A percentile compares a stretch with the other conserved stretches of the same genome.
These are phyloP conservation scores for Eimeria necatrix DNA, from an alignment of 169 alveolate genomes.

Conservation along the genomic window DNA sequence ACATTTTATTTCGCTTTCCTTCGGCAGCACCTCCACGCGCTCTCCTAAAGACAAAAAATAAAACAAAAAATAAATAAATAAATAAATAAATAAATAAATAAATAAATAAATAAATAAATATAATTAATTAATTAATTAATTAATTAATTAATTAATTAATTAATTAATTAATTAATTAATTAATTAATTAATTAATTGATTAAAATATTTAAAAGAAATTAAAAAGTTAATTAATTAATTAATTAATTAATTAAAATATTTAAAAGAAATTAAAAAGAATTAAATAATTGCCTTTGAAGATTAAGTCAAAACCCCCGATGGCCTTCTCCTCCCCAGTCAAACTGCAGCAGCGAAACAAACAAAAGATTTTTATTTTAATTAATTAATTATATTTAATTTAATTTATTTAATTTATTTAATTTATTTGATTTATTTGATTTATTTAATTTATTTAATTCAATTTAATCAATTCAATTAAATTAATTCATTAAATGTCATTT, in stretches of 20 bases:
- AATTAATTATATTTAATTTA: too few species aligned
- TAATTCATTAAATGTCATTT: too few species aligned
- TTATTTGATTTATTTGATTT: too few species aligned
- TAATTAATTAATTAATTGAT: too few species aligned
- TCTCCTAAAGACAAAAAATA: background rate
- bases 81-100: background rate
- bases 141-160: background rate
- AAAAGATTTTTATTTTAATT: background rate
- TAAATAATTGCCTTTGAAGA: slow-evolving; percentile 45
- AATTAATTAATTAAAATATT: too few species aligned
- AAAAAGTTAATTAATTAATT: background rate
- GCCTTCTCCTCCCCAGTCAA: slow-evolving; percentile 51
- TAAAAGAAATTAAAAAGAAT: background rate
- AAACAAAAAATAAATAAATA: background rate
- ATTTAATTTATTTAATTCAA: too few species aligned
- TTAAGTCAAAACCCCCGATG: slow-evolving; percentile 77
- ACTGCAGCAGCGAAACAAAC: slow-evolving; percentile 37
- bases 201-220: background rate
- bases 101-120: background rate
- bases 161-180: background rate
- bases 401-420: too few species aligned
- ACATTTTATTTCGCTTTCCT: background rate
- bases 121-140: background rate
- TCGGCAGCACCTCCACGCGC: slow-evolving; percentile 11
- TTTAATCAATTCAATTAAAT: too few species aligned